Base-by-base conservation (phyloP, 2,329 filamentous ascomycete species). In the Penicillium sp. region DNA sequence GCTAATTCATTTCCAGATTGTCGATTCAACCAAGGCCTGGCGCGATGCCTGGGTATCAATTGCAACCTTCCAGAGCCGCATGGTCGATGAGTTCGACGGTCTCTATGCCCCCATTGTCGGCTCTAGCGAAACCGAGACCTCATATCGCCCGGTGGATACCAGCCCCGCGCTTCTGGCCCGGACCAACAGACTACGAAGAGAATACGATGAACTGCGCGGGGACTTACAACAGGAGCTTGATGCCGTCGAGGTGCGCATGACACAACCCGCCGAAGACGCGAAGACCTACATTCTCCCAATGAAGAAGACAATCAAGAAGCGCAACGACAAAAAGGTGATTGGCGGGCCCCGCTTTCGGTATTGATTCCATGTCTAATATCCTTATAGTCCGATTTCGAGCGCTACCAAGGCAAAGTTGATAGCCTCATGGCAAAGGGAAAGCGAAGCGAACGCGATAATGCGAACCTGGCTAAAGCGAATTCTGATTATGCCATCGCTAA, bases 271-370 rank as follows among this genome's bases (percentile, higher is more conserved):
- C 4, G 83, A 82, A 52, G 81, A 87, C 47, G 87, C 87, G 7
- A 87, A 84, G 63, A 83, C 86, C 47, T 82, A 76, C 49, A 79
- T 93, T 54, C 83, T 85, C 59, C 85, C 87, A 2, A 79, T 94
- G 68, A 86, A 88, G 65, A 94, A 91, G 74, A 86, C 85, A 1
- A 89, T 95, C 65, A 94, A 93, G 74, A 91, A 90, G 71, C 79
- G 90, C 43, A 89, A 94, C 67, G 88, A 92, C 64, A 89, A 85
- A 73, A 86, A 90, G 74, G 80, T 81, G 21, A 8, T 60, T 52
- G 21, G 9, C 10, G 18, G 12, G 16, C 31, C 36, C 34, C 4
- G 12, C 36, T 9, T 21, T 12, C 36, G 10, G 9, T 13, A 5
- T 9, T 18, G 24, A 7, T 2, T 26, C 24, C 5, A 4, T 21